Conservation (phyloP, 345 rosid species). For the Cardamine chenopodiifolia region DNA sequence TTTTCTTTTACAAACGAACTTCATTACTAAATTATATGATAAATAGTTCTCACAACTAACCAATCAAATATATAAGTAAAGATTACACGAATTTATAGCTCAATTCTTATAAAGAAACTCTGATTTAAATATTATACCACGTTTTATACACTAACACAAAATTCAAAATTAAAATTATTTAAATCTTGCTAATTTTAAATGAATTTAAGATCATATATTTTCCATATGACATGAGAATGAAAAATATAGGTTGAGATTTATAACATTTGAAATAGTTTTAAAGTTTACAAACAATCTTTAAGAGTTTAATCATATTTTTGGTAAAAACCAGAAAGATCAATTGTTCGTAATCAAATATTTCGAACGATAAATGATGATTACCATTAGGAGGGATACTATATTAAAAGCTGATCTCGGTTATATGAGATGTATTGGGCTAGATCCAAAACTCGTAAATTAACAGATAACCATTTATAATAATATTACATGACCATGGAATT, state of each 20-base stretch:
- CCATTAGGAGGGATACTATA: fast-evolving
- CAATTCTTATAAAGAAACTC: no score
- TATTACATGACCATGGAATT: neutral
- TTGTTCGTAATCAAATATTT: neutral
- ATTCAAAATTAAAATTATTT: no score
- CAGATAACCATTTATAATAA: no score
- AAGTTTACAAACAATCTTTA: neutral
- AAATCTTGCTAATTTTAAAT: neutral
- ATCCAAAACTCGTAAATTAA: neutral
- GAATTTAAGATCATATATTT: no score
- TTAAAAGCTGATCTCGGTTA: no score
- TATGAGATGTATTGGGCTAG: no score
- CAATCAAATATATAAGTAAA: no score
- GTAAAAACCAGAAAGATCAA: neutral
- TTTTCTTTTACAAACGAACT: no score
- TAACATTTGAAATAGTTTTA: neutral
- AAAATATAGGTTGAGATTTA: neutral
- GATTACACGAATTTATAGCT: neutral
- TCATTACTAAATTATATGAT: no score
- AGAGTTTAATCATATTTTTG: neutral
- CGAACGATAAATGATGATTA: fast-evolving
- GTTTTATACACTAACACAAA: neutral
- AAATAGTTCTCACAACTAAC: no score
- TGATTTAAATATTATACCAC: neutral
- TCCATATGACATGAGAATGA: neutral